Evolutionary conservation across 83 land plant genomes (phyloP).

Genomic region (Isoetes engelmannii): DNA sequence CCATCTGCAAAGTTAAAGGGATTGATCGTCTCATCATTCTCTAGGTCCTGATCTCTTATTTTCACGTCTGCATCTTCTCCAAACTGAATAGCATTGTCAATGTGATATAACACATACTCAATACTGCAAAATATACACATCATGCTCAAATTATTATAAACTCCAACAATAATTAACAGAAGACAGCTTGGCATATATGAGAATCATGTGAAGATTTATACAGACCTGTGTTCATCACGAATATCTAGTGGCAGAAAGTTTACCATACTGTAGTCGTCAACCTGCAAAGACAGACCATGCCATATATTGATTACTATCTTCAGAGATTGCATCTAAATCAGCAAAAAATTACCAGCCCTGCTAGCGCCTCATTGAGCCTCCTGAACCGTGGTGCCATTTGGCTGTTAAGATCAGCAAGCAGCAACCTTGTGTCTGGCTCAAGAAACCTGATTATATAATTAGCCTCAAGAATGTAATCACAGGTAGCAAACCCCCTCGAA

Average conservation of each 20-base stretch:
- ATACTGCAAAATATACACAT: constrained; percentile 47
- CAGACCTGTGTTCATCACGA: constrained; percentile 78
- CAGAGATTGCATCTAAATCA: background rate
- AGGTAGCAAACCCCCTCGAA: background rate
- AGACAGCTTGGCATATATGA: too few species aligned
- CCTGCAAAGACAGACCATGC: constrained; percentile 29
- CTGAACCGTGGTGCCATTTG: constrained; percentile 76
- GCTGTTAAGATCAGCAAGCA: constrained; percentile 69
- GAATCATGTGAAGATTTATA: constrained; percentile 6
- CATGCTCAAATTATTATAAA: background rate
- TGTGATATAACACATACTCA: constrained; percentile 61
- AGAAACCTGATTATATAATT: constrained; percentile 42
- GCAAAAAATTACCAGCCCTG: constrained; percentile 52
- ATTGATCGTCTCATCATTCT: constrained; percentile 22
- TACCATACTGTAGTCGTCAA: constrained; percentile 94
- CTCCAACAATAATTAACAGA: background rate
- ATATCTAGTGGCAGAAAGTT: constrained; percentile 88
- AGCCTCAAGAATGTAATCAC: background rate
- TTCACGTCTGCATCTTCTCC: constrained; percentile 98
- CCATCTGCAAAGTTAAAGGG: too few species aligned
- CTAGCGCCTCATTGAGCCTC: constrained; percentile 76
- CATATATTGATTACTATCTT: too few species aligned
- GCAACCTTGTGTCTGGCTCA: constrained; percentile 63
- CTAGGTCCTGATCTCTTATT: constrained; percentile 77
- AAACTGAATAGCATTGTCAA: constrained; percentile 85